These are phyloP conservation scores for Trametes sp. DNA, from an alignment of 1,284 basidiomycete genomes.

Conservation along the genomic window DNA sequence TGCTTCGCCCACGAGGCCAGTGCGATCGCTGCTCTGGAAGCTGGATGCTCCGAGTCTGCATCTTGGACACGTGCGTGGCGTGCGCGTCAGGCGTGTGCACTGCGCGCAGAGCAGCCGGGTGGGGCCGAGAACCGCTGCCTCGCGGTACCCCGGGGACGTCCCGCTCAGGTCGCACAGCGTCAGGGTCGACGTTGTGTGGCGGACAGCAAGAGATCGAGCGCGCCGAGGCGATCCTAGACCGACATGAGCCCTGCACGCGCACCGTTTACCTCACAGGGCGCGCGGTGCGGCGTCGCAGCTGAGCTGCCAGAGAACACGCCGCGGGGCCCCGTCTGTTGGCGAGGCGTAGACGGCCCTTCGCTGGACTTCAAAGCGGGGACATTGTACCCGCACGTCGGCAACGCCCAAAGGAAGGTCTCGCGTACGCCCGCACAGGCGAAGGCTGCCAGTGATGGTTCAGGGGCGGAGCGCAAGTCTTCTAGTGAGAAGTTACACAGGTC, in stretches of 20 bases:
- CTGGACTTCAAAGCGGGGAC: background rate
- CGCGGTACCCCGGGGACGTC: slow-evolving; percentile 9
- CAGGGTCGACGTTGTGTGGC: slow-evolving; percentile 18
- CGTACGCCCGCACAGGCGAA: background rate
- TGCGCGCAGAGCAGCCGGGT: background rate
- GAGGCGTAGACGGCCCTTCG: background rate
- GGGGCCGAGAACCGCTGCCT: slow-evolving; percentile 8
- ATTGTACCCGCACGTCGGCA: background rate
- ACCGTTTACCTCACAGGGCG: slow-evolving; percentile 14
- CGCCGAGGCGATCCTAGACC: slow-evolving; percentile 17
- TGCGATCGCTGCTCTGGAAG: too few relatives aligned
- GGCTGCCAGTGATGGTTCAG: background rate
- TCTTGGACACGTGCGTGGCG: slow-evolving; percentile 5
- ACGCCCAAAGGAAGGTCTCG: background rate
- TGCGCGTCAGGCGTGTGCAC: slow-evolving; percentile 4
- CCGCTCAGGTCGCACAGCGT: slow-evolving; percentile 2
- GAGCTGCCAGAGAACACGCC: background rate
- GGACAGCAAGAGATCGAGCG: slow-evolving; percentile 7
- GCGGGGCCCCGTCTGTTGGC: slow-evolving; percentile 1
- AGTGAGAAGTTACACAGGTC: background rate
- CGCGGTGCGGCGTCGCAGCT: slow-evolving; percentile 7
- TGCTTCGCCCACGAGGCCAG: too few relatives aligned
- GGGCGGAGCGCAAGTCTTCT: background rate
- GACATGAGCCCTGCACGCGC: slow-evolving; percentile 16
- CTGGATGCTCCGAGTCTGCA: background rate